Conservation (phyloP, 257 asterid genomes). For the Pogostemon cablin region DNA sequence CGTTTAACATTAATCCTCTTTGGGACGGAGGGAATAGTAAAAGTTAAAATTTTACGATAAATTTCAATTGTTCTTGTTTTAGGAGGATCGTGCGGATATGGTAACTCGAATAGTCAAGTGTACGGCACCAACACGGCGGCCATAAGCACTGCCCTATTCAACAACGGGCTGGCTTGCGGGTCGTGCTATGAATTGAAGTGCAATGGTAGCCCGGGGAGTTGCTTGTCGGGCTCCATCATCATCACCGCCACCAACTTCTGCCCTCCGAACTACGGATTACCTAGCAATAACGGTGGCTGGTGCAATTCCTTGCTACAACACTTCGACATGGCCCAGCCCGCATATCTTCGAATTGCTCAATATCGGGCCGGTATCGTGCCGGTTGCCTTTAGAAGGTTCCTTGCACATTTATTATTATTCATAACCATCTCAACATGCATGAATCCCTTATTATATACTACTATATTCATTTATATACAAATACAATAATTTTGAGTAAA, state of each 20-base stretch:
- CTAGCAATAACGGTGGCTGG: constrained; percentile 60
- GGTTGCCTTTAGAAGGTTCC: constrained; percentile 43
- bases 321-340: constrained; percentile 57
- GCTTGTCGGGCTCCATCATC: constrained; percentile 42
- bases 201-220: constrained; percentile 41
- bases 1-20: no score
- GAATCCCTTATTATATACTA: no score
- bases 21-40: no score
- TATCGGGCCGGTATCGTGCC: constrained; percentile 63
- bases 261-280: constrained; percentile 50
- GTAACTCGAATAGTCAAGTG: constrained; percentile 47
- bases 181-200: constrained; percentile 56
- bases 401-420: no score
- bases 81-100: constrained; percentile 40
- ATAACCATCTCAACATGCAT: no score
- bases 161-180: constrained; percentile 40
- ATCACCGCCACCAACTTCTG: constrained; percentile 63
- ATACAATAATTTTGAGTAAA: no score
- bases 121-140: constrained; percentile 58
- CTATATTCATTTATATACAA: no score
- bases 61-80: neutral
- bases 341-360: constrained; percentile 52
- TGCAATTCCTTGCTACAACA: constrained; percentile 65
- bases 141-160: constrained; percentile 53
- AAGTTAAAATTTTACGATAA: no score